These are phyloP conservation scores for Triticum timopheevii DNA, from an alignment of 176 grass and related monocot genomes.

Conservation along the genomic window DNA sequence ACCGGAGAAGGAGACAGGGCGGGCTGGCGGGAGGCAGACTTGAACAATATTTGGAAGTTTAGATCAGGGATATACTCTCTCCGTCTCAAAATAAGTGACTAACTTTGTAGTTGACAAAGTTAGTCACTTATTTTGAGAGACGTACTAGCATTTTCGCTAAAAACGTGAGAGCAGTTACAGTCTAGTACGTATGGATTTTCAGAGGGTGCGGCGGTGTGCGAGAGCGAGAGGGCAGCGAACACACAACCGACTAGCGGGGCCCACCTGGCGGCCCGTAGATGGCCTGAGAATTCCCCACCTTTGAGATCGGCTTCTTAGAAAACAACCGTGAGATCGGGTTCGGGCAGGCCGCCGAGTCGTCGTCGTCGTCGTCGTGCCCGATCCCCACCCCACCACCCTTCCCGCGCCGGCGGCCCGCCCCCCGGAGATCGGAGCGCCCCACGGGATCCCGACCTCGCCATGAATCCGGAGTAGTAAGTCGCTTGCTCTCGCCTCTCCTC, in stretches of 20 bases:
- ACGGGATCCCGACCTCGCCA: conserved; percentile 28
- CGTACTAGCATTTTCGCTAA: no score
- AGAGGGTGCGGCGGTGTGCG: not conserved
- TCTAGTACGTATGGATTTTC: no score
- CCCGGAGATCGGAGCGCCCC: not conserved
- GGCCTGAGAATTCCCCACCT: not conserved
- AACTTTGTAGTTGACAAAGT: no score
- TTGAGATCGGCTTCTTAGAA: not conserved
- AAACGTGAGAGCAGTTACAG: no score
- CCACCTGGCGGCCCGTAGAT: not conserved
- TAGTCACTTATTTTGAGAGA: no score
- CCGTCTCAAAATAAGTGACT: no score
- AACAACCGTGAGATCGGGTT: not conserved
- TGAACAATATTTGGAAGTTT: no score
- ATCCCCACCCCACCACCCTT: not conserved
- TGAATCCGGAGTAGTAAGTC: conserved; percentile 71
- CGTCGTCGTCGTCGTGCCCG: no score
- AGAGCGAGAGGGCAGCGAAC: not conserved
- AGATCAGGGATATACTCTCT: no score
- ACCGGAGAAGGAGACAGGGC: no score
- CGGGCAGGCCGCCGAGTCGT: not conserved
- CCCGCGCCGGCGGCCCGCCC: no score
- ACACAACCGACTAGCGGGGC: not conserved
- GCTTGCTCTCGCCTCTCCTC: not conserved
- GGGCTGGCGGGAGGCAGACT: no score